These are phyloP conservation scores for Suhomyces sp. DNA, from an alignment of 805 yeast species.

Conservation along the genomic window DNA sequence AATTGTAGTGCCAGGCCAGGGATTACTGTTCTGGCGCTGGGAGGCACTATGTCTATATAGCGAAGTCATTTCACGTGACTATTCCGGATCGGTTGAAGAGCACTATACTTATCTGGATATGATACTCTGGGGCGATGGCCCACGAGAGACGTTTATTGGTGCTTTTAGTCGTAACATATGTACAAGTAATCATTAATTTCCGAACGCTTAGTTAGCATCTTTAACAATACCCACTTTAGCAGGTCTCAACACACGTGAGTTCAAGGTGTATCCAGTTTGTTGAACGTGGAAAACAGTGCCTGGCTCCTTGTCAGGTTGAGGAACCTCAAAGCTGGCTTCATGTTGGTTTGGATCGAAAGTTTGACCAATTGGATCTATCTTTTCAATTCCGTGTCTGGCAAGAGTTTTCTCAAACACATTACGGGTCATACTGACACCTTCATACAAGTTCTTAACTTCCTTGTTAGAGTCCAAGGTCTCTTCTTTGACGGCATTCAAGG, in stretches of 20 bases:
- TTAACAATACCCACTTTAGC: conserved; percentile 95
- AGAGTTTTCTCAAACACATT: conserved; percentile 82
- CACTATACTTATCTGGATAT: neutral
- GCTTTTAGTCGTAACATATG: conserved; percentile 3
- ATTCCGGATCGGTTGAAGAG: neutral
- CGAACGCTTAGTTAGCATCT: conserved; percentile 20
- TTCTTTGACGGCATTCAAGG: conserved; percentile 66
- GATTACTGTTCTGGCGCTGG: no score
- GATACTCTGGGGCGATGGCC: neutral
- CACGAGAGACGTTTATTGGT: neutral
- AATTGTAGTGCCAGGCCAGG: no score
- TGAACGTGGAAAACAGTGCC: conserved; percentile 93
- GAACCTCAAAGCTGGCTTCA: conserved; percentile 88
- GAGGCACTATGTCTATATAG: neutral
- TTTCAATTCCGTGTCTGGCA: conserved; percentile 71
- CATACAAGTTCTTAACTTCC: conserved; percentile 72
- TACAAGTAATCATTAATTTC: conserved; percentile 3
- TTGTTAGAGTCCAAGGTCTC: conserved; percentile 56
- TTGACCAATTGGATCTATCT: conserved; percentile 81
- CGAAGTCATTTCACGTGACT: neutral
- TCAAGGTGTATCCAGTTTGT: conserved; percentile 82
- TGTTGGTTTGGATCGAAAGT: conserved; percentile 86
- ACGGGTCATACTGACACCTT: conserved; percentile 90
- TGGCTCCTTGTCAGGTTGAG: conserved; percentile 84
- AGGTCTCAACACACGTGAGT: conserved; percentile 86